A percentile compares a stretch with the other conserved stretches of the same genome.
Evolutionary conservation across 2,329 filamentous ascomycete genomes (phyloP).

Genomic region (Sclerotinia borealis): DNA sequence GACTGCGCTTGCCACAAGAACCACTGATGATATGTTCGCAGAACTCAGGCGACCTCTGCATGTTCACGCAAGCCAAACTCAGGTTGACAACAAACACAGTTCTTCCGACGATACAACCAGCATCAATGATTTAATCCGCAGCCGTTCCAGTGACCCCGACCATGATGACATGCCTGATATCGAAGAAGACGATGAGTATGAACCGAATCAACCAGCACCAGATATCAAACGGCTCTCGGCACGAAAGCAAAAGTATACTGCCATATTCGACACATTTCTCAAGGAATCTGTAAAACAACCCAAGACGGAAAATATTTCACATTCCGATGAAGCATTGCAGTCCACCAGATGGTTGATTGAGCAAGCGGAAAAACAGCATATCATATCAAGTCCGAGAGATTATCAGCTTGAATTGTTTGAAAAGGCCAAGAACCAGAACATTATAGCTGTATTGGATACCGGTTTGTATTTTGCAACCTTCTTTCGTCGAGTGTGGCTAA

Average conservation of each 20-base stretch:
- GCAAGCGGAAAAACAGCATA: conserved; percentile 37
- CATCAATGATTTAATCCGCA: background rate
- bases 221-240: conserved; percentile 39
- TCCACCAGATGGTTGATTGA: conserved; percentile 31
- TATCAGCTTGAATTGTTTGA: conserved; percentile 93
- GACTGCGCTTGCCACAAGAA: conserved; percentile 22
- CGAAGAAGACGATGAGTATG: conserved; percentile 18
- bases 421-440: conserved; percentile 75
- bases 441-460: conserved; percentile 91
- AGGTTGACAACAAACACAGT: background rate
- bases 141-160: background rate
- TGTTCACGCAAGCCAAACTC: background rate
- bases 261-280: conserved; percentile 39
- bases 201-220: conserved; percentile 27
- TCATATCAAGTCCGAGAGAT: conserved; percentile 74
- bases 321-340: conserved; percentile 24
- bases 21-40: conserved; percentile 28
- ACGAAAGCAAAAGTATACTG: conserved; percentile 44
- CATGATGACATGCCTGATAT: background rate
- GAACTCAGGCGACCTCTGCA: conserved; percentile 20
- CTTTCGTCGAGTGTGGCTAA: background rate
- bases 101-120: background rate
- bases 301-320: background rate
- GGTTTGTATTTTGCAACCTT: conserved; percentile 39
- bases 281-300: background rate